Percentiles rank a stretch among this genome's conserved stretches.
These are phyloP conservation scores for Oldenlandia corymbosa DNA, from an alignment of 257 asterid species.

Conservation along the genomic window DNA sequence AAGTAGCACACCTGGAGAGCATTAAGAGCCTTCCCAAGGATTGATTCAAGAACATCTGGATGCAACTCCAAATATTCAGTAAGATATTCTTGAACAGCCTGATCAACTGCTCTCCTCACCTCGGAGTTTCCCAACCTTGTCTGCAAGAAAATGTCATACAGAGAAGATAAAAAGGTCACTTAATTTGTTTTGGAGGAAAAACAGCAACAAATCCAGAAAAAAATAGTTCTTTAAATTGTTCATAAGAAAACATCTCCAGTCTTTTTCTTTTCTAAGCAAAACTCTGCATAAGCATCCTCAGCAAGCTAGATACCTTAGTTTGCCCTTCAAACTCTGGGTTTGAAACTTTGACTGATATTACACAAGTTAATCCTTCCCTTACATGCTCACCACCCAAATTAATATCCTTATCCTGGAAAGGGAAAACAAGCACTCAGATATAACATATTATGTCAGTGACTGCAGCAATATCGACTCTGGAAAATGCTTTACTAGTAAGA, in stretches of 20 bases:
- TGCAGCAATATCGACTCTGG: background rate
- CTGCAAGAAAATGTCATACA: constrained; percentile 30
- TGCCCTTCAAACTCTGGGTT: constrained; percentile 99
- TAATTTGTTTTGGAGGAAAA: background rate
- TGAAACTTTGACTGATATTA: constrained; percentile 83
- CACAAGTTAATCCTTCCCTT: constrained; percentile 95
- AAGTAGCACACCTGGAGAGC: constrained; percentile 67
- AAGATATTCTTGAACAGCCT: constrained; percentile 71
- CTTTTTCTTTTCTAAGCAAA: background rate
- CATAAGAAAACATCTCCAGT: background rate
- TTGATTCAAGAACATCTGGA: constrained; percentile 82
- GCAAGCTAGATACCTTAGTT: constrained; percentile 58
- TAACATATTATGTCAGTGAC: background rate
- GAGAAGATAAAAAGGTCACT: constrained; percentile 2
- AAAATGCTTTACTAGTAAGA: background rate
- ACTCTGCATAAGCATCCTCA: background rate
- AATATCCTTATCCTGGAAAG: constrained; percentile 78
- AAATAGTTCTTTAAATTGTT: background rate
- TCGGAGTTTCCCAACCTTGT: constrained; percentile 98
- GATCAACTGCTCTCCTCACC: constrained; percentile 84
- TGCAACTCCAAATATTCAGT: constrained; percentile 95
- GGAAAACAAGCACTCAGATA: background rate
- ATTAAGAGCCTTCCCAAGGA: constrained; percentile 87
- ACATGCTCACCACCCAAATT: constrained; percentile 94
- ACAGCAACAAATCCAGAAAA: background rate